These are phyloP conservation scores for Paraurostyla sp. DNA, from an alignment of 73 alveolate genomes.

Conservation along the genomic window DNA sequence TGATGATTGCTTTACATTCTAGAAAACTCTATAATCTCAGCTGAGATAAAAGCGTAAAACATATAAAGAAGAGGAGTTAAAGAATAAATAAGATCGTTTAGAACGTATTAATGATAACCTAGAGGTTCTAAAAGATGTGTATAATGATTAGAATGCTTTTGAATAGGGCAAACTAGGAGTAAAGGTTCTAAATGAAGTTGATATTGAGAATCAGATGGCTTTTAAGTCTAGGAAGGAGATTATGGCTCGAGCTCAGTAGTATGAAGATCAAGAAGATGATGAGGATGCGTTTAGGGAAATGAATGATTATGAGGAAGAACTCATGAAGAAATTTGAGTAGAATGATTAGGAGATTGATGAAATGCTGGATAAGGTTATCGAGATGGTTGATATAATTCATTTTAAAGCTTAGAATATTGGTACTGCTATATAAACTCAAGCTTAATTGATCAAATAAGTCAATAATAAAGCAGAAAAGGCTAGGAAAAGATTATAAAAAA, in stretches of 20 bases:
- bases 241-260: neutral
- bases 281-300: constrained; percentile 58
- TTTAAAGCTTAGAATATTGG: constrained; percentile 15
- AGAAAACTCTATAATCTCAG: neutral
- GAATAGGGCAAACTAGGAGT: constrained; percentile 55
- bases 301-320: constrained; percentile 44
- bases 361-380: constrained; percentile 53
- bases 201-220: constrained; percentile 25
- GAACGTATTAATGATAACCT: neutral
- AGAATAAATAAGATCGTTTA: constrained; percentile 30
- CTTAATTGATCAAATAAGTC: neutral
- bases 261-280: constrained; percentile 50
- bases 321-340: constrained; percentile 32
- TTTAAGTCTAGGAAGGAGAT: constrained; percentile 10
- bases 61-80: constrained; percentile 25
- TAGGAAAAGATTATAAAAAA: constrained; percentile 2
- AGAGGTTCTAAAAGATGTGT: constrained; percentile 40
- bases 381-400: constrained; percentile 20
- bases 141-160: constrained; percentile 40
- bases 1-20: neutral
- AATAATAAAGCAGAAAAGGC: constrained; percentile 58
- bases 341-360: constrained; percentile 55
- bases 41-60: constrained; percentile 11
- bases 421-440: constrained; percentile 13
- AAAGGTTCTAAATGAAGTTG: constrained; percentile 22